Evolutionary conservation across 768 basidiomycete species (phyloP).

Genomic region (Kwoniella sp.): DNA sequence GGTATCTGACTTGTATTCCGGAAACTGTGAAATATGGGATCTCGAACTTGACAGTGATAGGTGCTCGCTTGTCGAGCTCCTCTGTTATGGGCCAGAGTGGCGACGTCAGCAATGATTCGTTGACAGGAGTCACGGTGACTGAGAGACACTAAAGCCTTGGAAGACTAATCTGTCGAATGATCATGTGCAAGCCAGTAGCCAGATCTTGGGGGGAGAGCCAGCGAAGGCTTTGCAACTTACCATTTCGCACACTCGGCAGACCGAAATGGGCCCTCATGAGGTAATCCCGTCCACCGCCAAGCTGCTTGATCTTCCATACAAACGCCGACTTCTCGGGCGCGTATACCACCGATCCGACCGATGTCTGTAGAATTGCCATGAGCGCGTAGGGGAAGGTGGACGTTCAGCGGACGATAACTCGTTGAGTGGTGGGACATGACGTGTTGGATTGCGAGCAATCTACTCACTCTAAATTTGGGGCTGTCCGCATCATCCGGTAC

Average conservation of each 20-base stretch:
- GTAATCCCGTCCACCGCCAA: conserved; percentile 93
- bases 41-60: conserved; percentile 96
- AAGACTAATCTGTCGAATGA: no score
- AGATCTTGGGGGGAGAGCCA: no score
- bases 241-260: conserved; percentile 85
- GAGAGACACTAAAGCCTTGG: no score
- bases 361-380: conserved; percentile 75
- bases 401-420: no score
- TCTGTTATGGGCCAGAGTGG: conserved; percentile 53
- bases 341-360: conserved; percentile 93
- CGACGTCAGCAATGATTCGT: not conserved
- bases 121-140: not conserved
- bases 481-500: conserved; percentile 98
- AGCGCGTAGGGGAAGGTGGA: not conserved
- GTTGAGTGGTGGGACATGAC: no score
- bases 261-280: conserved; percentile 98
- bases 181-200: no score
- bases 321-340: conserved; percentile 97
- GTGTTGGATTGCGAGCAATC: no score
- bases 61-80: conserved; percentile 85
- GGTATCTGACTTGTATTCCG: conserved; percentile 94
- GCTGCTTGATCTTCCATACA: conserved; percentile 98
- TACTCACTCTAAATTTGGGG: conserved; percentile 87
- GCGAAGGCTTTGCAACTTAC: conserved; percentile 60
- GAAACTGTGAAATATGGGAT: conserved; percentile 99